Evolutionary conservation across 768 basidiomycete genomes (phyloP).

Genomic region (Paxillus ammoniavirescens): DNA sequence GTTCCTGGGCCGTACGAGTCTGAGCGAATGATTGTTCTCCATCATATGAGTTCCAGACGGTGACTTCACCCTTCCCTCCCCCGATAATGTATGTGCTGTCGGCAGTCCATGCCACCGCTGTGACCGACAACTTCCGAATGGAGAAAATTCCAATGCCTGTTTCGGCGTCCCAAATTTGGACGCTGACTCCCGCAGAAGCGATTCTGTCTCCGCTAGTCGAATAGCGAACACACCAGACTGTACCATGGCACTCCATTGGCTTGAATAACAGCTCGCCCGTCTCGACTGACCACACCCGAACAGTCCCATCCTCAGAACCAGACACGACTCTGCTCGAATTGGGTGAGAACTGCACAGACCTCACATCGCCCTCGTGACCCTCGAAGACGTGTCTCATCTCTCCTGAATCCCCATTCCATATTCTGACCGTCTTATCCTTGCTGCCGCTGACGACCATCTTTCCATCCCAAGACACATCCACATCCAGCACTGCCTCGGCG

Average conservation of each 20-base stretch:
- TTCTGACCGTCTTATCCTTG: too few relatives aligned
- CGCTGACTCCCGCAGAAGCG: neutral
- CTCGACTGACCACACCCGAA: slow-evolving; percentile 4
- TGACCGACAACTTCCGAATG: neutral
- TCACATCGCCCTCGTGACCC: too few relatives aligned
- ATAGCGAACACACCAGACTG: neutral
- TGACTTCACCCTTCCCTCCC: too few relatives aligned
- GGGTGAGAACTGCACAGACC: too few relatives aligned
- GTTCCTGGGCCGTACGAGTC: too few relatives aligned
- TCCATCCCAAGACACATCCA: too few relatives aligned
- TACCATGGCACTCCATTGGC: neutral
- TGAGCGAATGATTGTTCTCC: too few relatives aligned
- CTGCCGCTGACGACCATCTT: too few relatives aligned
- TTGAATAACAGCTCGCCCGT: slow-evolving; percentile 1
- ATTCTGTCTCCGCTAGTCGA: slow-evolving; percentile 4
- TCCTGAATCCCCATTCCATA: too few relatives aligned
- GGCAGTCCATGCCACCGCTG: neutral
- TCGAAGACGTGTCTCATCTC: too few relatives aligned
- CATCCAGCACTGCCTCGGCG: too few relatives aligned
- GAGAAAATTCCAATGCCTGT: neutral
- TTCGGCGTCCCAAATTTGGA: neutral
- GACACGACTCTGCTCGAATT: slow-evolving; percentile 41
- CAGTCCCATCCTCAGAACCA: slow-evolving; percentile 34
- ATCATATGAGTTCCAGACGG: too few relatives aligned
- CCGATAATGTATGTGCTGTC: neutral